Percentiles rank a stretch among this genome's conserved stretches.
phyloP scores from a whole-genome alignment of 2,329 filamentous ascomycete species.

The Sporothrix mexicana region DNA sequence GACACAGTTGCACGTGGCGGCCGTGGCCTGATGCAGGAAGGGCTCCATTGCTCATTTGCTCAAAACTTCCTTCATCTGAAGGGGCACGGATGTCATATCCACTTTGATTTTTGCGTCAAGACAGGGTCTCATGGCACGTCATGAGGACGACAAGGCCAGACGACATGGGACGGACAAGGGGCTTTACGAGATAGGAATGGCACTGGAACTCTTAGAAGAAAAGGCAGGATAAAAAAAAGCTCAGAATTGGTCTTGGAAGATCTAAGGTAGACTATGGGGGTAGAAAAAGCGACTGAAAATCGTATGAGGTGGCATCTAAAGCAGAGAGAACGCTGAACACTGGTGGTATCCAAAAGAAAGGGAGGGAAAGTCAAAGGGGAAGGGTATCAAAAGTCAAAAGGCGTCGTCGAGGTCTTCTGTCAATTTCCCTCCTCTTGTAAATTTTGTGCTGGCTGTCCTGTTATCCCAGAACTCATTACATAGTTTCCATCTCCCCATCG shows the following conservation, averaged over 20 bases:
- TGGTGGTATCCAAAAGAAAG: not conserved
- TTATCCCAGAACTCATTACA: not conserved
- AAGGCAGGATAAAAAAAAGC: not conserved
- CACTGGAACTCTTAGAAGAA: not conserved
- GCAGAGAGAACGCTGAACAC: not conserved
- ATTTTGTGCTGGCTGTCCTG: conserved; percentile 7
- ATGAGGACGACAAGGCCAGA: not conserved
- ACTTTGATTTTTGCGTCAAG: not conserved
- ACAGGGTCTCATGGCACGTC: not conserved
- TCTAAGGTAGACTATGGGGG: not conserved
- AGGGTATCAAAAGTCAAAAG: conserved; percentile 22
- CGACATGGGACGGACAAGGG: conserved; percentile 22
- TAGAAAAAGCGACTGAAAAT: too few species aligned
- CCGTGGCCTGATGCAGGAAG: not conserved
- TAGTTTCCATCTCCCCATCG: not conserved
- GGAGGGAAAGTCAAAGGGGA: not conserved
- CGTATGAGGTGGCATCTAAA: not conserved
- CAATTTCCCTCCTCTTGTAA: not conserved
- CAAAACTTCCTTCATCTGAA: not conserved
- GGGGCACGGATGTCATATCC: not conserved
- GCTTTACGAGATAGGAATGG: not conserved
- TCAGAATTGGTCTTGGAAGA: conserved; percentile 9
- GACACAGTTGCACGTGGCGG: conserved; percentile 1
- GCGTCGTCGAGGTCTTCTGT: not conserved
- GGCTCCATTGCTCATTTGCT: not conserved